These are phyloP conservation scores for Gremmenia infestans DNA, from an alignment of 2,329 filamentous ascomycete genomes.

Conservation along the genomic window DNA sequence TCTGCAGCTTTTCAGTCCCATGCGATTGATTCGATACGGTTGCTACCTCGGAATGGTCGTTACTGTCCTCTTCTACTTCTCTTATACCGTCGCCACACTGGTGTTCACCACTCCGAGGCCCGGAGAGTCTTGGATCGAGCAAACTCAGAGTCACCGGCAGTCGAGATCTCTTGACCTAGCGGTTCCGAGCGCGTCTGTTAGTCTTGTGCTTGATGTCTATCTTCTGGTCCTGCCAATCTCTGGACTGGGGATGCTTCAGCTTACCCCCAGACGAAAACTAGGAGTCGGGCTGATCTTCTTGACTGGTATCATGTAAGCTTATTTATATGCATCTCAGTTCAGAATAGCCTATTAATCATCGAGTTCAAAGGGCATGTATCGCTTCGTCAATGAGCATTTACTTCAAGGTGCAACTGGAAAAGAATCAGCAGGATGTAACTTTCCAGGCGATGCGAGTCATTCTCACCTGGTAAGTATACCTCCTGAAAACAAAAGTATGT, in stretches of 20 bases:
- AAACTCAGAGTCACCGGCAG: not conserved
- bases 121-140: not conserved
- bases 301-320: conserved; percentile 1
- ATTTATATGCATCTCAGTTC: not conserved
- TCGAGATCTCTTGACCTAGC: not conserved
- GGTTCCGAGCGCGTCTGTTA: not conserved
- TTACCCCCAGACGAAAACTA: not conserved
- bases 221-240: not conserved
- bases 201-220: not conserved
- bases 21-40: not conserved
- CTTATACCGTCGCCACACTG: not conserved
- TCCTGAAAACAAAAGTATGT: not conserved
- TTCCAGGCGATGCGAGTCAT: not conserved
- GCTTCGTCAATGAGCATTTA: not conserved
- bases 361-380: not conserved
- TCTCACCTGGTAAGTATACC: not conserved
- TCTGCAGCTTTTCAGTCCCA: not conserved
- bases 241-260: not conserved
- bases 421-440: not conserved
- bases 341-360: not conserved
- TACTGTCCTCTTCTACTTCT: not conserved
- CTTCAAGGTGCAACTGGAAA: not conserved
- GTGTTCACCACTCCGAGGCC: not conserved
- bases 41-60: not conserved
- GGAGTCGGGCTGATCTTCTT: not conserved